A percentile compares a stretch with the other conserved stretches of the same genome.
phyloP scores from a whole-genome alignment of 225 moss, liverwort and hornwort genomes.

The Straminergon stramineum region DNA sequence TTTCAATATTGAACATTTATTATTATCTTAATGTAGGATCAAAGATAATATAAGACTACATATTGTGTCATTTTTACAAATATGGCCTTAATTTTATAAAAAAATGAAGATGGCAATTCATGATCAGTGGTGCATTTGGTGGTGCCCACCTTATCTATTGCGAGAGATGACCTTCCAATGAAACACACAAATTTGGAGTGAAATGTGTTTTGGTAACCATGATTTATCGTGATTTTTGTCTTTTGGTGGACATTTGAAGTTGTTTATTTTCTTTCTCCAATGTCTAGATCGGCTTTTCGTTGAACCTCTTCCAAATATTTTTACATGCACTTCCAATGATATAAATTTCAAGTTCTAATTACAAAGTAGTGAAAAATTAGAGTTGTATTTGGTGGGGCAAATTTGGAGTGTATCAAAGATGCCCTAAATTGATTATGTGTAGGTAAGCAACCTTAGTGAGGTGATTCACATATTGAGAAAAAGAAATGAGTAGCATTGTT shows the following conservation, averaged over 20 bases:
- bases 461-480: no score
- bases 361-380: neutral
- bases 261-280: rapidly evolving
- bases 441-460: no score
- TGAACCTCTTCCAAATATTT: neutral
- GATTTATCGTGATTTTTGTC: neutral
- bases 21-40: no score
- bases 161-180: neutral
- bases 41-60: no score
- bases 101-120: no score
- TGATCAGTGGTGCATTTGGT: no score
- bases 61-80: no score
- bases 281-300: neutral
- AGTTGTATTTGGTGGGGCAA: rapidly evolving
- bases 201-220: rapidly evolving
- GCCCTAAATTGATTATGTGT: no score
- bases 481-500: no score
- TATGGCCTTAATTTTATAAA: no score
- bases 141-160: neutral
- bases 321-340: rapidly evolving
- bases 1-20: no score
- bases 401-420: rapidly evolving
- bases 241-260: neutral
- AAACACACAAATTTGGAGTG: neutral
- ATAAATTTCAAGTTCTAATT: rapidly evolving